Base-by-base conservation (phyloP, 2,329 filamentous ascomycete species). In the Diplodia sapinea region DNA sequence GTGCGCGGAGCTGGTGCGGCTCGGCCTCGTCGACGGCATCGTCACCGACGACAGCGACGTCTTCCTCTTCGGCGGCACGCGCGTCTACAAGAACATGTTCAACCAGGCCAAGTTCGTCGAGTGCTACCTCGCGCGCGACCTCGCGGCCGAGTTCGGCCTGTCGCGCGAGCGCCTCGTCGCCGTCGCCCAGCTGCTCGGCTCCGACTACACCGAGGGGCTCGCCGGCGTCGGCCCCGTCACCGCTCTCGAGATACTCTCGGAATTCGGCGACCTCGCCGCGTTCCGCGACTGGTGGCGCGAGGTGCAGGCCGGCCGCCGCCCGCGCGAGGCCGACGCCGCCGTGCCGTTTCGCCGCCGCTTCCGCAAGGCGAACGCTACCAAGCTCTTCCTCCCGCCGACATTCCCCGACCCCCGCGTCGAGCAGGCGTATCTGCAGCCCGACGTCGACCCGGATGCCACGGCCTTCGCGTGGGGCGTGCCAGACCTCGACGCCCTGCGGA, bases 1-100 rank as follows among this genome's bases (percentile, higher is more conserved):
- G 77, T 99, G 95, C 75, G 95, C 95, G 0, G 92, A 97, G 79
- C 87, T 99, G 4, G 94, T 99, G 0, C 82, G 81, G 0, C 83
- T 98, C 0, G 92, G 93, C 0, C 87, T 98, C 0, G 96, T 99
- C 9, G 96, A 99, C 76, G 95, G 96, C 13, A 97, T 99, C 70
- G 94, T 99, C 36, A 99, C 96, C 0, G 95, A 99, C 74, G 95
- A 99, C 77, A 96, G 91, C 2, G 95, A 99, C 82, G 96, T 90
- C 0, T 99, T 99, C 75, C 86, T 99, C 0, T 99, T 99, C 78
- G 96, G 95, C 20, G 96, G 95, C 47, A 99, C 93, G 0, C 86
- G 94, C 20, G 91, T 99, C 26, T 99, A 99, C 84, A 99, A 99
- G 79, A 99, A 99, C 82, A 96, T 99, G 93, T 99, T 99, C 84